These are phyloP conservation scores for Calamus simplicifolius DNA, from an alignment of 176 grass and related monocot genomes.

Conservation along the genomic window DNA sequence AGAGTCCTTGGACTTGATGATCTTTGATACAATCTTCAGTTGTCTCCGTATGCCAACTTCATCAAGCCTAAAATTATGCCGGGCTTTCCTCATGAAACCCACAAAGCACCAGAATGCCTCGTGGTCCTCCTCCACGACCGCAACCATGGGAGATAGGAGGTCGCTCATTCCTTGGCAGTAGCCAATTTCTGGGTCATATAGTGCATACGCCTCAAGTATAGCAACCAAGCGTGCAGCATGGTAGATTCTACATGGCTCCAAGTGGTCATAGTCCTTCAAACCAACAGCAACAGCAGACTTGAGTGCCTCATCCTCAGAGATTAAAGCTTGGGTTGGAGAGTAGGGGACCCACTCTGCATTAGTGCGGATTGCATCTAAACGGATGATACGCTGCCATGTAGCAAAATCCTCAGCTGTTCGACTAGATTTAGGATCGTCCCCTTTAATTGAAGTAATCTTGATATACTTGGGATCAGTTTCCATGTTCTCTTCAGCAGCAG, in stretches of 20 bases:
- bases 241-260: slow-evolving; percentile 69
- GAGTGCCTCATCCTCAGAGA: slow-evolving; percentile 61
- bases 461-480: slow-evolving; percentile 31
- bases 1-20: slow-evolving; percentile 90
- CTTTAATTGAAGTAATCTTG: slow-evolving; percentile 18
- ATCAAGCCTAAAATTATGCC: slow-evolving; percentile 93
- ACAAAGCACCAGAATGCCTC: slow-evolving; percentile 89
- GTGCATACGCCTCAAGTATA: slow-evolving; percentile 79
- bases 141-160: slow-evolving; percentile 71
- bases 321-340: slow-evolving; percentile 46
- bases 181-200: slow-evolving; percentile 84
- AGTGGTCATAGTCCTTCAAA: slow-evolving; percentile 88
- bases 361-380: slow-evolving; percentile 77
- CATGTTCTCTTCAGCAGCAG: slow-evolving; percentile 15
- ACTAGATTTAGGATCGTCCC: slow-evolving; percentile 13
- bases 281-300: slow-evolving; percentile 55
- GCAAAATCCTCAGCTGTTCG: slow-evolving; percentile 57
- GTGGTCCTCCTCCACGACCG: slow-evolving; percentile 68
- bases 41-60: slow-evolving; percentile 89
- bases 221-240: slow-evolving; percentile 68
- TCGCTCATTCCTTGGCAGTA: slow-evolving; percentile 99
- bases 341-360: slow-evolving; percentile 79
- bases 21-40: slow-evolving; percentile 82
- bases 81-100: slow-evolving; percentile 95
- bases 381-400: slow-evolving; percentile 91